phyloP scores from a whole-genome alignment of 2,329 filamentous ascomycete species.

The Paracorniculantispora psalliotae region DNA sequence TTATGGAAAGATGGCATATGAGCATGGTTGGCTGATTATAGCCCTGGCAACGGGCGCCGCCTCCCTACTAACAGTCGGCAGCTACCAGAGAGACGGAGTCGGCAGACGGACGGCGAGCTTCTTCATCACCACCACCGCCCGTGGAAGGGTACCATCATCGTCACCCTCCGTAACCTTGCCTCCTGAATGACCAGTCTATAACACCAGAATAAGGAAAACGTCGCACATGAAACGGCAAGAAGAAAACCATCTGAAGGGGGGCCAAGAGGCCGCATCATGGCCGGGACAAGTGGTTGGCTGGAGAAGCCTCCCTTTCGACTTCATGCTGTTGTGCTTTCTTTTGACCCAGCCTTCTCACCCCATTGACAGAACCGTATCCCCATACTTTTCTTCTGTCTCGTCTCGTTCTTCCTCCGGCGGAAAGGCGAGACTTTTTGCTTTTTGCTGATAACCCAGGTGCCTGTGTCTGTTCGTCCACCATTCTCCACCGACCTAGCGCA shows the following conservation, averaged over 20 bases:
- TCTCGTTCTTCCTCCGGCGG: not conserved
- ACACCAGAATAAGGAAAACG: not conserved
- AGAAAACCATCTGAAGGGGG: not conserved
- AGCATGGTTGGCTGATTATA: not conserved
- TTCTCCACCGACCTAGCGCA: constrained; percentile 2
- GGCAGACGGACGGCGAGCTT: not conserved
- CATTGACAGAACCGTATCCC: not conserved
- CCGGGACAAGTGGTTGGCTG: not conserved
- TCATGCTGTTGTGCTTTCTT: not conserved
- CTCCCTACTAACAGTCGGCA: not conserved
- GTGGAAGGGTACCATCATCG: not conserved
- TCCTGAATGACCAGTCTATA: not conserved
- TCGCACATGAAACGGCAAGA: not conserved
- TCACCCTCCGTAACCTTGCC: not conserved
- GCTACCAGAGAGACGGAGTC: not conserved
- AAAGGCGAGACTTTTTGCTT: constrained; percentile 3
- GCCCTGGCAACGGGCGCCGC: not conserved
- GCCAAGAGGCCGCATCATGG: not conserved
- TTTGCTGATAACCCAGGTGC: not conserved
- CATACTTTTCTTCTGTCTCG: not conserved
- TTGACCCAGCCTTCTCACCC: not conserved
- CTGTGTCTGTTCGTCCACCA: constrained; percentile 11
- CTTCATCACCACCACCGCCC: not conserved
- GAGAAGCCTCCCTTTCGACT: not conserved
- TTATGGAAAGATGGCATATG: not conserved